phyloP scores from a whole-genome alignment of 2,329 filamentous ascomycete genomes.

The Ophiostoma australiae region DNA sequence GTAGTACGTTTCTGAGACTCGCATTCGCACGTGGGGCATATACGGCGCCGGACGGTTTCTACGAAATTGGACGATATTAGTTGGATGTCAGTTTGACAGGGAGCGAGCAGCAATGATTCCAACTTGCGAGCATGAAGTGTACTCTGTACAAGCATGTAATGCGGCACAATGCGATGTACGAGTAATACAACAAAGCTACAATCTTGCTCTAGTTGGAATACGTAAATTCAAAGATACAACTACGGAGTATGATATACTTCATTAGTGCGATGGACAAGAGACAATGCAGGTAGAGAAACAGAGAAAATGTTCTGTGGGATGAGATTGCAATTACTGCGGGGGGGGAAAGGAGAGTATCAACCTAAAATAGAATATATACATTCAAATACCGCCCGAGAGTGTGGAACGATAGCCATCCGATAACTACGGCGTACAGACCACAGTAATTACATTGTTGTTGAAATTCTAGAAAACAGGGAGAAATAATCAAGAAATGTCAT shows the following conservation, averaged over 20 bases:
- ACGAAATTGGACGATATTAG: background rate
- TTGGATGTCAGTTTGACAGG: background rate
- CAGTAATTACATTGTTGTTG: background rate
- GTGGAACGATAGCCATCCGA: background rate
- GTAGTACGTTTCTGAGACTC: background rate
- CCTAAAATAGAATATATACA: background rate
- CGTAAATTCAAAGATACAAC: too few species aligned
- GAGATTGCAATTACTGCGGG: background rate
- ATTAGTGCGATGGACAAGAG: background rate
- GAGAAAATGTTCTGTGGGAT: background rate
- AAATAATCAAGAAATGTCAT: background rate
- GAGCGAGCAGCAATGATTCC: background rate
- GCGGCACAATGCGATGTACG: background rate
- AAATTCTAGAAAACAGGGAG: background rate
- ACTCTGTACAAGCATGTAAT: background rate
- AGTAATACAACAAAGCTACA: background rate
- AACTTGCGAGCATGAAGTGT: background rate
- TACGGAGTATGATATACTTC: too few species aligned
- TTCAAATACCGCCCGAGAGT: background rate
- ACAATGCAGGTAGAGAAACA: background rate
- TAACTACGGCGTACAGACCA: background rate
- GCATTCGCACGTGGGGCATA: slow-evolving; percentile 5
- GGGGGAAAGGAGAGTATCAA: background rate
- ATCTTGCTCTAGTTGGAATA: background rate
- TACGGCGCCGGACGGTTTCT: background rate